Evolutionary conservation across 148 eudicot species (phyloP).

Genomic region (Chenopodium berlandieri): DNA sequence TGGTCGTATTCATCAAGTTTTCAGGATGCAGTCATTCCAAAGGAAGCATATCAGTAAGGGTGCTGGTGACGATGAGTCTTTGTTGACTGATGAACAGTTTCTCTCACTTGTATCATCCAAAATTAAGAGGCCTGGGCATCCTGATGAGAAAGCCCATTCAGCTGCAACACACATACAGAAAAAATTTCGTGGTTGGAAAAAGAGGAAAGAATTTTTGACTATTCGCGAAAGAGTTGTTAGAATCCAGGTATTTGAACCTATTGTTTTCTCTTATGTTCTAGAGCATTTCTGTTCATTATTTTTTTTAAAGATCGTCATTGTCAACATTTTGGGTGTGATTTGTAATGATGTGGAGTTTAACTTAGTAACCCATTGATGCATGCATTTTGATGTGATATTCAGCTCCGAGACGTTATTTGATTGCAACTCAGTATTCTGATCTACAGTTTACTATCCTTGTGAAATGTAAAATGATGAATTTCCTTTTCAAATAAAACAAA

Average conservation of each 20-base stretch:
- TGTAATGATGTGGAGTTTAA: neutral
- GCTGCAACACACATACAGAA: constrained; percentile 68
- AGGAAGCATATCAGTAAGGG: constrained; percentile 41
- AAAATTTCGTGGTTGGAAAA: constrained; percentile 65
- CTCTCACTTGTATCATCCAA: constrained; percentile 46
- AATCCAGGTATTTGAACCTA: constrained; percentile 49
- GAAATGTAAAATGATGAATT: neutral
- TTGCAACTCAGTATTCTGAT: neutral
- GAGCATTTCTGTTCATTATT: neutral
- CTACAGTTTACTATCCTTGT: neutral
- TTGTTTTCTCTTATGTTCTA: neutral
- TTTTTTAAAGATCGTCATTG: neutral
- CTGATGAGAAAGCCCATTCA: constrained; percentile 39
- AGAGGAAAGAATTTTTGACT: constrained; percentile 53
- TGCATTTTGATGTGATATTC: neutral
- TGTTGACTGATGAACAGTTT: constrained; percentile 41
- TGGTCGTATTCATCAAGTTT: constrained; percentile 61
- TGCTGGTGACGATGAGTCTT: constrained; percentile 40
- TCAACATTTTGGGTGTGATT: neutral
- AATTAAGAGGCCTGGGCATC: constrained; percentile 42
- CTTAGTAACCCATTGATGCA: neutral
- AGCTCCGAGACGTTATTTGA: neutral
- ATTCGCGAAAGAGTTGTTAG: constrained; percentile 56
- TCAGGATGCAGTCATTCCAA: constrained; percentile 59
- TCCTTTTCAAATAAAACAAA: neutral